Evolutionary conservation across 352 stramenopile species (phyloP).

Genomic region (Sclerospora graminicola): DNA sequence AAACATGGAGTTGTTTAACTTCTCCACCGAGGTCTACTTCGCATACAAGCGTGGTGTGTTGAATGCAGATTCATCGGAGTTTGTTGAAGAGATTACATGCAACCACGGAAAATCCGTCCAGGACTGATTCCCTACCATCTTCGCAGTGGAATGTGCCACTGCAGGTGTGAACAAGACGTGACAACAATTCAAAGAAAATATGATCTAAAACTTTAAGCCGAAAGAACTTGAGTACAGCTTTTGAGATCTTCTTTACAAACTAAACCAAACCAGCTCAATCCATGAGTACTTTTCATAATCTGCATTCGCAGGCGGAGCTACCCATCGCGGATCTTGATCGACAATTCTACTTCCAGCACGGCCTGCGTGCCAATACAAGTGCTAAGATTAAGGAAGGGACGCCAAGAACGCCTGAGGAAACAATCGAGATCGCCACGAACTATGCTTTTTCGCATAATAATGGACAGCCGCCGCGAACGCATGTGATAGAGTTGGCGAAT

Average conservation of each 20-base stretch:
- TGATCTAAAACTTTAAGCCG: neutral
- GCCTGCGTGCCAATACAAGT: no score
- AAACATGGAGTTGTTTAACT: conserved; percentile 3
- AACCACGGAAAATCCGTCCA: conserved; percentile 3
- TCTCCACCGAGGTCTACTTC: neutral
- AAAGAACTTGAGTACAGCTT: conserved; percentile 1
- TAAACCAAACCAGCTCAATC: neutral
- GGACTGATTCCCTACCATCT: neutral
- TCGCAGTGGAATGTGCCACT: no score
- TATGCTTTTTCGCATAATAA: no score
- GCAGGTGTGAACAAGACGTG: neutral
- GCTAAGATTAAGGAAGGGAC: no score
- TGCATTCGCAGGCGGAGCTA: no score
- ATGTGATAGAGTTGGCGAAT: no score
- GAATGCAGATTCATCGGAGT: conserved; percentile 1
- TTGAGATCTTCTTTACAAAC: neutral
- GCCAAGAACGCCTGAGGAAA: no score
- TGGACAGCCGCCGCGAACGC: no score
- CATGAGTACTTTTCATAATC: no score
- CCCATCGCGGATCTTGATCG: no score
- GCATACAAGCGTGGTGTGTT: neutral
- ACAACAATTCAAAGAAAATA: neutral
- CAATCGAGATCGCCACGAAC: no score
- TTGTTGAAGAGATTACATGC: conserved; percentile 1
- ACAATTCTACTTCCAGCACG: no score